Percentiles rank a stretch among this genome's conserved stretches.
phyloP scores from a whole-genome alignment of 1,139 yeast species.

The Geotrichum bryndzae region DNA sequence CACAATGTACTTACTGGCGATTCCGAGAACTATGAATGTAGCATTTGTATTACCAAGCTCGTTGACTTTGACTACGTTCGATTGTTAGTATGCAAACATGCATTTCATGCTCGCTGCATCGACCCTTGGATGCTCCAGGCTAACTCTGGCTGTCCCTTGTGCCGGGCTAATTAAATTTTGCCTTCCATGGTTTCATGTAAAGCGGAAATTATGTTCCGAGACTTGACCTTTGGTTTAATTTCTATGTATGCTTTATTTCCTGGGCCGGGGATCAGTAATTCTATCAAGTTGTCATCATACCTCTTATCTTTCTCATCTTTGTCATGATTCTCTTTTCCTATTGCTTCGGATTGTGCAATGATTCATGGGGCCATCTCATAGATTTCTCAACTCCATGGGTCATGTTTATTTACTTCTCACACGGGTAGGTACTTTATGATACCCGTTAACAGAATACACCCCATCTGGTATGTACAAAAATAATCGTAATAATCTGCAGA shows the following conservation, averaged over 20 bases:
- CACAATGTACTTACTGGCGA: not conserved
- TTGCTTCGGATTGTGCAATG: too few relatives aligned
- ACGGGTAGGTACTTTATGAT: too few relatives aligned
- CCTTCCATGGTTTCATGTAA: not conserved
- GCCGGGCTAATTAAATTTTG: conserved; percentile 31
- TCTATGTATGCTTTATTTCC: not conserved
- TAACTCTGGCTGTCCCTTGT: conserved; percentile 78
- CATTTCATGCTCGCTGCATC: conserved; percentile 69
- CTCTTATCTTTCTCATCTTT: too few relatives aligned
- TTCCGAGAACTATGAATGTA: not conserved
- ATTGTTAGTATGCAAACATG: conserved; percentile 75
- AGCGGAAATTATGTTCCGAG: not conserved
- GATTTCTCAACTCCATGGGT: too few relatives aligned
- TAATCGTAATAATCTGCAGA: too few relatives aligned
- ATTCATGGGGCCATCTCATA: too few relatives aligned
- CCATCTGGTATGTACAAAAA: too few relatives aligned
- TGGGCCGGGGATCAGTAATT: not conserved
- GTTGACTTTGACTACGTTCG: conserved; percentile 61
- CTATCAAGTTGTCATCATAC: not conserved
- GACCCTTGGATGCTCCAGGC: conserved; percentile 77
- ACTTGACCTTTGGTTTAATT: not conserved
- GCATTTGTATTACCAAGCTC: conserved; percentile 60
- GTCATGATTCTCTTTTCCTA: too few relatives aligned
- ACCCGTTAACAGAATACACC: too few relatives aligned
- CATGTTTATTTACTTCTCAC: too few relatives aligned